phyloP scores from a whole-genome alignment of 2,329 filamentous ascomycete species.

The Beauveria sp. region DNA sequence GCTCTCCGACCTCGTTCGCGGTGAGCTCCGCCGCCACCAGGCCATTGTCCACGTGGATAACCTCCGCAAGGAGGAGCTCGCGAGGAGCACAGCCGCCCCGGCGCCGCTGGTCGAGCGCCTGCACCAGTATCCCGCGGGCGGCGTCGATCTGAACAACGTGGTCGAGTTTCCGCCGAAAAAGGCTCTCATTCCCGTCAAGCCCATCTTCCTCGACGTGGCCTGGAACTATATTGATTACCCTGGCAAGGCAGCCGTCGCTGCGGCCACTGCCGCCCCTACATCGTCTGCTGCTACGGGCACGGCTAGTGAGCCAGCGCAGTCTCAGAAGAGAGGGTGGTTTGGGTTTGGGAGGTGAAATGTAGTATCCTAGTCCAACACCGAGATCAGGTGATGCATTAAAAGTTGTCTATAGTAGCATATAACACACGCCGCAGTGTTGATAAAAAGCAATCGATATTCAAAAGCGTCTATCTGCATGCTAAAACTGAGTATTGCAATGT shows the following conservation, averaged over 20 bases:
- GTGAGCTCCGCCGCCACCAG: constrained; percentile 71
- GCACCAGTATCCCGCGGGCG: constrained; percentile 63
- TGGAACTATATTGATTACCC: constrained; percentile 98
- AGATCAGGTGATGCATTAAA: not conserved
- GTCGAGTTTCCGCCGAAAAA: constrained; percentile 83
- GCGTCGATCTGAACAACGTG: constrained; percentile 68
- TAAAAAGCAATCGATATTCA: not conserved
- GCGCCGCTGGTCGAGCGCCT: constrained; percentile 66
- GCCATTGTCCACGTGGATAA: constrained; percentile 79
- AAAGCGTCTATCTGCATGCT: not conserved
- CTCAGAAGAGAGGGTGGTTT: constrained; percentile 69
- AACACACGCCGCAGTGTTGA: not conserved
- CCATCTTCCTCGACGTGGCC: constrained; percentile 89
- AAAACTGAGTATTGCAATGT: not conserved
- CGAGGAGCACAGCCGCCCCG: constrained; percentile 23
- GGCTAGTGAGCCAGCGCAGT: constrained; percentile 28
- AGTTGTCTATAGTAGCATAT: not conserved
- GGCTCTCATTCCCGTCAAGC: constrained; percentile 81
- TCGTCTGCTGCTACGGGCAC: constrained; percentile 15
- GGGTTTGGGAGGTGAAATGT: constrained; percentile 53
- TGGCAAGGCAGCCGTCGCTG: constrained; percentile 39
- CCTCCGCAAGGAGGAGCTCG: constrained; percentile 43
- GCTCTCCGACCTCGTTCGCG: constrained; percentile 55
- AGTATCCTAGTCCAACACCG: too few relatives aligned
- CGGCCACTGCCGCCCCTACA: constrained; percentile 12